These are phyloP conservation scores for Russula compacta DNA, from an alignment of 768 basidiomycete species.

Conservation along the genomic window DNA sequence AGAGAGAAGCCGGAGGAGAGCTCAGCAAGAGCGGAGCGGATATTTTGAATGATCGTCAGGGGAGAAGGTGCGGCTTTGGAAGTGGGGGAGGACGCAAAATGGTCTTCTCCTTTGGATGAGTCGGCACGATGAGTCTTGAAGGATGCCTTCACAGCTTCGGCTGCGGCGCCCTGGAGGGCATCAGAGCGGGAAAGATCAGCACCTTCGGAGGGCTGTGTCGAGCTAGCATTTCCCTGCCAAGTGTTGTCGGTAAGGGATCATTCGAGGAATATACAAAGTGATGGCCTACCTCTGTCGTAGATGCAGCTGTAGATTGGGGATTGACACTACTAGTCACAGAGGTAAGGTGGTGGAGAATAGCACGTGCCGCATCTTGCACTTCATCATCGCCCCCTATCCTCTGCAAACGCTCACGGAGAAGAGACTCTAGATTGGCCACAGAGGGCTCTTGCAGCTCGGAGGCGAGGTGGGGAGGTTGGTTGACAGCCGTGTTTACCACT, in stretches of 20 bases:
- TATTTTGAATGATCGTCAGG: conserved; percentile 1
- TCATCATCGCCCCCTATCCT: background rate
- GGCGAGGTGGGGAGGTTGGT: background rate
- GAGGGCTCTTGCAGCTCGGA: background rate
- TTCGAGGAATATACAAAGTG: too few species aligned
- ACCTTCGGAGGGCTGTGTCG: background rate
- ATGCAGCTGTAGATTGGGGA: background rate
- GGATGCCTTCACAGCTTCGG: conserved; percentile 5
- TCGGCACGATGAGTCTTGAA: conserved; percentile 18
- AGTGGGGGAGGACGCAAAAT: background rate
- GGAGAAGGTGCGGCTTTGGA: background rate
- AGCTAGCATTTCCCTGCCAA: background rate
- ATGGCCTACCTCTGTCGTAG: background rate
- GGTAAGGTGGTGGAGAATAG: background rate
- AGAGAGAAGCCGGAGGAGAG: conserved; percentile 11
- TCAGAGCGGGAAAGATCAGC: conserved; percentile 8
- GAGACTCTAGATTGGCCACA: background rate
- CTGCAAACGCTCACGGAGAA: conserved; percentile 1
- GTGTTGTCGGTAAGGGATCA: background rate
- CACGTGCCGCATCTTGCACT: conserved; percentile 3
- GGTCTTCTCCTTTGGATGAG: background rate
- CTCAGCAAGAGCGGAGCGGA: background rate
- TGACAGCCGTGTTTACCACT: background rate
- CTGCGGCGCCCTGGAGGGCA: conserved; percentile 8
- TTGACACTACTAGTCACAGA: background rate